These are phyloP conservation scores for Penicillium thymicola DNA, from an alignment of 2,329 filamentous ascomycete species.

Conservation along the genomic window DNA sequence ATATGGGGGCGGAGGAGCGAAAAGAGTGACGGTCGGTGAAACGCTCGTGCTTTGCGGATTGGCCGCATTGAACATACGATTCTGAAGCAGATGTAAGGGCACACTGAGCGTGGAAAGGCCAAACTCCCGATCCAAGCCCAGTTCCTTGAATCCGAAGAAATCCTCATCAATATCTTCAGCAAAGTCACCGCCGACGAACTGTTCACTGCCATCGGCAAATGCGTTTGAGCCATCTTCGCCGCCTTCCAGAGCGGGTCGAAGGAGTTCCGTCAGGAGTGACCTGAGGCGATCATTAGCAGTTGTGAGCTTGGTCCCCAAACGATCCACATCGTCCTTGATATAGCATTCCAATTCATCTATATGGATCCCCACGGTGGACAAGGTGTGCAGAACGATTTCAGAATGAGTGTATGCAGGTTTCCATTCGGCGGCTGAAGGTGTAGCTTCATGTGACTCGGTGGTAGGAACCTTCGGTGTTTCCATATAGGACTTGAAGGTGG, in stretches of 20 bases:
- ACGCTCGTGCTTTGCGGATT: slow-evolving; percentile 66
- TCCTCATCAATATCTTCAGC: slow-evolving; percentile 97
- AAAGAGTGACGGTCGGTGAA: slow-evolving; percentile 54
- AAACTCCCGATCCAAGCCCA: slow-evolving; percentile 88
- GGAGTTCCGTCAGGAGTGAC: slow-evolving; percentile 82
- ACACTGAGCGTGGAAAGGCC: slow-evolving; percentile 84
- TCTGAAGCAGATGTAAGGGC: slow-evolving; percentile 88
- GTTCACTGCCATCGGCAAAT: slow-evolving; percentile 95
- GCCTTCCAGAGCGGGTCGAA: slow-evolving; percentile 83
- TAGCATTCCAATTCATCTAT: slow-evolving; percentile 79
- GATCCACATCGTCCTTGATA: slow-evolving; percentile 89
- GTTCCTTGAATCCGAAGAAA: slow-evolving; percentile 96
- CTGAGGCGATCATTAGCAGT: slow-evolving; percentile 95
- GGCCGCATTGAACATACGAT: slow-evolving; percentile 80
- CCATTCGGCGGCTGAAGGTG: slow-evolving; percentile 43
- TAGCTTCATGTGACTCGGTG: slow-evolving; percentile 43
- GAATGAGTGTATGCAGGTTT: slow-evolving; percentile 74
- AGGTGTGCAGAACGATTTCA: slow-evolving; percentile 80
- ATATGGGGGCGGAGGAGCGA: slow-evolving; percentile 63
- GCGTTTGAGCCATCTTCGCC: slow-evolving; percentile 81
- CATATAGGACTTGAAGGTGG: slow-evolving; percentile 75
- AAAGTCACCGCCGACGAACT: slow-evolving; percentile 95
- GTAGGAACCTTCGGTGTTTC: slow-evolving; percentile 73
- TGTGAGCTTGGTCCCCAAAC: slow-evolving; percentile 72
- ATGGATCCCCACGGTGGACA: slow-evolving; percentile 80